phyloP scores from a whole-genome alignment of 2,329 filamentous ascomycete species.

The Sclerotinia spermophila region DNA sequence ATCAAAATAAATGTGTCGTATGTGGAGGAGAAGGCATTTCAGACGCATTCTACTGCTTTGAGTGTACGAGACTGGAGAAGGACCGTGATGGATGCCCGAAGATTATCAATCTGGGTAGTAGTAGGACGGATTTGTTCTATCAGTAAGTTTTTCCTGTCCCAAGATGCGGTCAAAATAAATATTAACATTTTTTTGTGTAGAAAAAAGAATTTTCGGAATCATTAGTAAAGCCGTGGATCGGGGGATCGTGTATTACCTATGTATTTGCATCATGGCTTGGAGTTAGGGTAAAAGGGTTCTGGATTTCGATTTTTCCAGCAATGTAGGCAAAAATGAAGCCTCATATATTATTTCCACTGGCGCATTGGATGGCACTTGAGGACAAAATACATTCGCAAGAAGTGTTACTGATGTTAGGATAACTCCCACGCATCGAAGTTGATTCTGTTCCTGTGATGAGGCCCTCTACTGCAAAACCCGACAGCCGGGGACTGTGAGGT shows the following conservation, averaged over 20 bases:
- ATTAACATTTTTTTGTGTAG: constrained; percentile 35
- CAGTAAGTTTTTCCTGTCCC: constrained; percentile 21
- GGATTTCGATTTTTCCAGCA: background rate
- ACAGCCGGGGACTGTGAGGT: background rate
- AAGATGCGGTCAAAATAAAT: constrained; percentile 32
- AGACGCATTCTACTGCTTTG: constrained; percentile 98
- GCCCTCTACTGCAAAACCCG: background rate
- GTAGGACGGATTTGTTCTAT: constrained; percentile 75
- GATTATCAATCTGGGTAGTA: constrained; percentile 97
- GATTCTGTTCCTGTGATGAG: background rate
- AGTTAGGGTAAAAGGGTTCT: background rate
- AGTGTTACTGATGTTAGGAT: background rate
- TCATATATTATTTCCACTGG: background rate
- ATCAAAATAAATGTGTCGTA: constrained; percentile 99
- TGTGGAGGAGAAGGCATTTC: constrained; percentile 97
- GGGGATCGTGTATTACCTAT: constrained; percentile 17
- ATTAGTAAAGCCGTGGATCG: constrained; percentile 35
- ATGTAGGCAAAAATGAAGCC: constrained; percentile 1
- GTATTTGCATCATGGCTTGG: constrained; percentile 10
- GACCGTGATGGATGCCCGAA: constrained; percentile 97
- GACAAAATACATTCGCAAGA: background rate
- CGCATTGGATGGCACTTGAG: background rate
- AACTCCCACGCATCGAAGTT: background rate
- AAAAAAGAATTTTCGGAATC: constrained; percentile 68
- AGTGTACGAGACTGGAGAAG: constrained; percentile 95